Percentiles rank a stretch among this genome's conserved stretches.
phyloP scores from a whole-genome alignment of 169 alveolate species.

The Babesia caballi region DNA sequence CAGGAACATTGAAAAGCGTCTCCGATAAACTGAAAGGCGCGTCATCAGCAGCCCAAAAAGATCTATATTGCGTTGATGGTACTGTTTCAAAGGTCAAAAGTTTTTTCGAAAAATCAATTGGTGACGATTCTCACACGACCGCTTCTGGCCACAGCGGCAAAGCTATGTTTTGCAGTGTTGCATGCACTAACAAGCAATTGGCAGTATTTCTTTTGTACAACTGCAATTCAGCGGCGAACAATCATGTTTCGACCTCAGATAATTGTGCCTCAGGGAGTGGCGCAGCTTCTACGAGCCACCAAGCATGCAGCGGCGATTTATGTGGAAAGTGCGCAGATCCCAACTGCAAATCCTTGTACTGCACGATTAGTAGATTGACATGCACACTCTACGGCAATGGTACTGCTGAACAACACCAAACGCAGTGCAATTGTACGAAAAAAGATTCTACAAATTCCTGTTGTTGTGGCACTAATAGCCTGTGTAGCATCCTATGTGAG shows the following conservation, averaged over 20 bases:
- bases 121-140: too few relatives aligned
- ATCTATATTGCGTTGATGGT: too few relatives aligned
- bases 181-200: not conserved
- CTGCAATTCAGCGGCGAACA: not conserved
- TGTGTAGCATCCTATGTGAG: not conserved
- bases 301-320: not conserved
- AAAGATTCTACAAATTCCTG: not conserved
- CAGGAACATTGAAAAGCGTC: not conserved
- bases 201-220: not conserved
- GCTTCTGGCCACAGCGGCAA: not conserved
- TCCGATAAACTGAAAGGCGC: not conserved
- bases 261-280: too few relatives aligned
- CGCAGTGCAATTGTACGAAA: not conserved
- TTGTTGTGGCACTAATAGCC: not conserved
- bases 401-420: too few relatives aligned
- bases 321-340: not conserved
- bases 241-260: not conserved
- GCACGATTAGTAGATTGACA: not conserved
- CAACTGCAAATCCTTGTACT: not conserved
- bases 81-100: not conserved
- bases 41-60: too few relatives aligned
- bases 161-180: not conserved
- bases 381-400: not conserved
- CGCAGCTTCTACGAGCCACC: too few relatives aligned
- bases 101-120: not conserved